Evolutionary conservation across 352 stramenopile species (phyloP), one percentile per base, ranked within the genome.

Genomic region (Achlya hypogyna): DNA sequence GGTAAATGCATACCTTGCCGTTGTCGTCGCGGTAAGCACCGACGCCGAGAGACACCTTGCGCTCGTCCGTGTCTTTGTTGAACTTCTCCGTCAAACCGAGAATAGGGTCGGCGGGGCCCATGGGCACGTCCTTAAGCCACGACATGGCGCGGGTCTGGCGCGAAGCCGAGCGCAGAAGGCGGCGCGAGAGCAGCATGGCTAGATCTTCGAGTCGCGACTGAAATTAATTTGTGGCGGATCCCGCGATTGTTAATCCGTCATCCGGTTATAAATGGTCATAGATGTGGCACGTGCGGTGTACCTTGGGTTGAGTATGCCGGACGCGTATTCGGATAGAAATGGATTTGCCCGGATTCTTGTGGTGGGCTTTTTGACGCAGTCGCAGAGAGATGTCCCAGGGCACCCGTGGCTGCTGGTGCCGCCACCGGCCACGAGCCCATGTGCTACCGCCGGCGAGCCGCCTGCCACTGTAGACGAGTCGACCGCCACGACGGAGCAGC

Each of bases 1-100:
- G n/a, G 6, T 12, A 32, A n/a, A 40, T 12, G 32, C 43, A 22
- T 69, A 85, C 77, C 74, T 97, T 96, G 71, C 84, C 84, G 51
- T 93, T 81, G 70, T 97, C 89, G 69, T 97, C 93, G 71, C 97
- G 88, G 81, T 99, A 99, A 6, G 98, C 97, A 66, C 98, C 98
- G n/a, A 99, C 97, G 53, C 98, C 97, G 27, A 99, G 78, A 83
- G 91, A 96, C 5, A 99, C 90, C 80, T 99, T 99, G 53, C 85
- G 73, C 56, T 90, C 45, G 74, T 98, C 91, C 32, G 85, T 82
- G 78, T 98, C 96, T 76, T 98, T 96, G 70, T 93, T 94, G 75
- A 89, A 94, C 69, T 81, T 81, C 56, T 94, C 86, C 9, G 88
- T 98, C 32, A 98, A 83, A 34, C 96, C 96, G 53, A 99, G 89